phyloP scores from a whole-genome alignment of 1,284 basidiomycete species.

The Rhodotorula sp. region DNA sequence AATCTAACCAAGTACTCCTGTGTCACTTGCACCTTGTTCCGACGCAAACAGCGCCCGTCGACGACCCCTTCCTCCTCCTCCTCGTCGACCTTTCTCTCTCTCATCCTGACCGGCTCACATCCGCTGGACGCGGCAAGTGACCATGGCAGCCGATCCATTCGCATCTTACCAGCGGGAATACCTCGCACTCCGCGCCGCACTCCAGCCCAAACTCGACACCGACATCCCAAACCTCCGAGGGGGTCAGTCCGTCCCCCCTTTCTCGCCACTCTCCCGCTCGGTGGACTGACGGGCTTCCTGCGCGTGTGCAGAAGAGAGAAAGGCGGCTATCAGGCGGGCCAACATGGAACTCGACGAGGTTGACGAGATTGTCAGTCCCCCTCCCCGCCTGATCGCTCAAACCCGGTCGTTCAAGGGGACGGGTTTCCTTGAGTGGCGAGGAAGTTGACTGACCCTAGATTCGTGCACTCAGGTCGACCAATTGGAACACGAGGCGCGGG shows the following conservation, averaged over 20 bases:
- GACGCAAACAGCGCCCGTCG: no score
- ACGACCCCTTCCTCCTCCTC: not conserved
- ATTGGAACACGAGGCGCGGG: conserved; percentile 32
- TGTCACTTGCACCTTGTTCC: no score
- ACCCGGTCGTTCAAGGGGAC: not conserved
- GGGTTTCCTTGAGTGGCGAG: not conserved
- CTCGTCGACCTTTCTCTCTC: not conserved
- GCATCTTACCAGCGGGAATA: conserved; percentile 20
- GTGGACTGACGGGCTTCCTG: not conserved
- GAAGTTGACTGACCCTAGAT: not conserved
- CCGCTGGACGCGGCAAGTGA: not conserved
- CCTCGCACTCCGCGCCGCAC: conserved; percentile 6
- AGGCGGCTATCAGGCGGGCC: conserved; percentile 25
- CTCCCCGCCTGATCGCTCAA: not conserved
- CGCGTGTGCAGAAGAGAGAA: conserved; percentile 28
- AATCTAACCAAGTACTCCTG: no score
- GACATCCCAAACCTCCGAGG: conserved; percentile 21
- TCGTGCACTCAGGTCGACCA: conserved; percentile 28
- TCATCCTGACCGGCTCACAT: not conserved
- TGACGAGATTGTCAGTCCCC: conserved; percentile 36
- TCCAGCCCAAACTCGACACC: conserved; percentile 20
- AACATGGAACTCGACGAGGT: conserved; percentile 37
- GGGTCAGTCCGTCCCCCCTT: conserved; percentile 27
- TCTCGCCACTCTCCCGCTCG: not conserved
- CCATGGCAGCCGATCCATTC: conserved; percentile 12